Base-by-base conservation (phyloP, 75 land plant species). In the Chamaecyparis obtusa region DNA sequence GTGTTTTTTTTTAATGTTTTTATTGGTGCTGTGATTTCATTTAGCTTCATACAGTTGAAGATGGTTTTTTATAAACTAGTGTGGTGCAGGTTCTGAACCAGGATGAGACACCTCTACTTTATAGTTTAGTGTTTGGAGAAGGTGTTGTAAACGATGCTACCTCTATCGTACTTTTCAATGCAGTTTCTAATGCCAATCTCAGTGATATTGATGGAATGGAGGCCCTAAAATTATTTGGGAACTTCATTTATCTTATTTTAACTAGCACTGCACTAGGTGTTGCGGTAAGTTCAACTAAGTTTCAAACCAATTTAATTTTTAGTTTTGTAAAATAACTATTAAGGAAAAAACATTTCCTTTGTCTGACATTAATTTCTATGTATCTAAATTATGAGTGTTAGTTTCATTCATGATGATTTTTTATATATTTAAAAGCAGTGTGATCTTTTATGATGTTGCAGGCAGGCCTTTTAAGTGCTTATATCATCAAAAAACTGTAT, bases 91-190 rank as follows among this genome's bases (percentile, higher is more conserved):
- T 91, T 39, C 88, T 91, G 8, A 86, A 74, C 85, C 92, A 91
- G 72, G 90, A 91, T 72, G 90, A 88, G 83, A 91, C 92, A 57
- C 92, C 92, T 69, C 76, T 91, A 9, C 87, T 91, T 49, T 91
- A 91, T 75, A 91, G 55, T 51, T 51, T 51, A 51, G 55, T 51
- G 55, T 51, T 51, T 51, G 55, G 55, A 51, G 55, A 51, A 86
- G 92, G 92, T n/a, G 92, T 91, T 55, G 90, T 89, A 44, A 91
- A 91, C 55, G 92, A 91, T 77, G 92, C 92, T 32, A 86, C 92
- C 16, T 91, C 92, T 27, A 86, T 91, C 87, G 92, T 91, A 11
- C 90, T 91, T n/a, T 91, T 91, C 46, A 91, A 88, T 81, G 84
- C 92, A 76, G 86, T 91, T 64, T 67, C 84, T 57, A 51, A 86